phyloP scores from a whole-genome alignment of 176 grass and related monocot species.

The Melocanna baccifera region DNA sequence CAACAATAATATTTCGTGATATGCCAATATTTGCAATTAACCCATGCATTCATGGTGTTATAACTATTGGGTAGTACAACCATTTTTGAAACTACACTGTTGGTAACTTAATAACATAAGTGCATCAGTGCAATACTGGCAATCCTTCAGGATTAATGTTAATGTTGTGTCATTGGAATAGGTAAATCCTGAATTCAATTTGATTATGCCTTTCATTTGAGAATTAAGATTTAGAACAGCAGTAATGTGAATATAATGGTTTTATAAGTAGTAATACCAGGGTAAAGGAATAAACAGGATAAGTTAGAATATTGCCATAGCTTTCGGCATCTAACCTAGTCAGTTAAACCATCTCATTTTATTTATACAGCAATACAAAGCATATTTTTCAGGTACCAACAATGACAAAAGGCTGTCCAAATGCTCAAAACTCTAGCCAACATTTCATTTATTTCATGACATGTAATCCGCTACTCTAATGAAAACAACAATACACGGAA shows the following conservation, averaged over 20 bases:
- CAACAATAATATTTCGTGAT: too few relatives aligned
- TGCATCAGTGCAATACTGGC: neutral
- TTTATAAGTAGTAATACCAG: neutral
- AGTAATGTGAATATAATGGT: neutral
- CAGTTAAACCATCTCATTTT: slow-evolving; percentile 2
- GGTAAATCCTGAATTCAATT: neutral
- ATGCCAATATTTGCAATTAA: too few relatives aligned
- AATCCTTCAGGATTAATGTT: neutral
- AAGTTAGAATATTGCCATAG: neutral
- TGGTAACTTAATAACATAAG: neutral
- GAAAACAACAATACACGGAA: neutral
- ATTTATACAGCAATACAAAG: neutral
- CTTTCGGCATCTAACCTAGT: too few relatives aligned
- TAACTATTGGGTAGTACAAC: neutral
- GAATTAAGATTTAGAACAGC: neutral
- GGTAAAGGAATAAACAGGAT: neutral
- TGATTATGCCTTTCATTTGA: neutral
- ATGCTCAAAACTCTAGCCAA: neutral
- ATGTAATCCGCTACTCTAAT: neutral
- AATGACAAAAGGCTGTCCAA: neutral
- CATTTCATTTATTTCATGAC: neutral
- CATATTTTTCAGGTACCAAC: neutral
- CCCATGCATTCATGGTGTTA: too few relatives aligned
- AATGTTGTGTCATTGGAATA: neutral
- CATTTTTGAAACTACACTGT: neutral